These are phyloP conservation scores for Didymella arachidicola DNA, from an alignment of 2,329 filamentous ascomycete genomes.

Conservation along the genomic window DNA sequence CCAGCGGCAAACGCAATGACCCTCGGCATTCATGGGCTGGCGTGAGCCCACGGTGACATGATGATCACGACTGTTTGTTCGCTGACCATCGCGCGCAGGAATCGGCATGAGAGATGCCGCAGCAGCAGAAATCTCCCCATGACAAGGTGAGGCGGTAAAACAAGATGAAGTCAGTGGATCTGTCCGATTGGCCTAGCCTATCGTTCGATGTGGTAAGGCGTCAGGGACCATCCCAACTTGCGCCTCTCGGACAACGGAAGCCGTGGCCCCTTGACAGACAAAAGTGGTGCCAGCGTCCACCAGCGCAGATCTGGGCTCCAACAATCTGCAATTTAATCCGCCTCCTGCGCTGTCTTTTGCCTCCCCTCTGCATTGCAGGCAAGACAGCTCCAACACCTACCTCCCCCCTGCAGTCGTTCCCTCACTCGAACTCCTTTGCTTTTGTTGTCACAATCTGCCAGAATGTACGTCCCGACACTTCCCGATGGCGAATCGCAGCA, in stretches of 20 bases:
- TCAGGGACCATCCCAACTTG: conserved; percentile 19
- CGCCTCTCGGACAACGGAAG: conserved; percentile 32
- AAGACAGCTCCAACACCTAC: conserved; percentile 13
- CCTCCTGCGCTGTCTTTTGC: conserved; percentile 34
- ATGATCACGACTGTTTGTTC: conserved; percentile 20
- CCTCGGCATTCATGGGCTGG: conserved; percentile 11
- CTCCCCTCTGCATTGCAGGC: conserved; percentile 29
- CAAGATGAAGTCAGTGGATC: conserved; percentile 16
- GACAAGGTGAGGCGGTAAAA: conserved; percentile 31
- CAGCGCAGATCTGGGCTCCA: conserved; percentile 33
- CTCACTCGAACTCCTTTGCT: conserved; percentile 11
- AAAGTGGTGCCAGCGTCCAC: conserved; percentile 38
- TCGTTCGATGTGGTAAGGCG: conserved; percentile 12
- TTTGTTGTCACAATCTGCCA: conserved; percentile 28
- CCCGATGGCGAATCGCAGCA: conserved; percentile 20
- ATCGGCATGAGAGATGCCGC: conserved; percentile 27
- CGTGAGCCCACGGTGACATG: conserved; percentile 36
- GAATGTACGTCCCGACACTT: conserved; percentile 33
- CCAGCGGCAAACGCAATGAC: conserved; percentile 8
- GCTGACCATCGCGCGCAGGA: conserved; percentile 25
- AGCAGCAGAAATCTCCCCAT: conserved; percentile 32
- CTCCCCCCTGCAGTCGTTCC: conserved; percentile 28
- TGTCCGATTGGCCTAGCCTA: conserved; percentile 23
- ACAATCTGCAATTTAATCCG: conserved; percentile 42
- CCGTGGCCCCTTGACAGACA: conserved; percentile 31